Conservation (phyloP, 1,139 yeast genomes). For the Blastobotrys serpentis region DNA sequence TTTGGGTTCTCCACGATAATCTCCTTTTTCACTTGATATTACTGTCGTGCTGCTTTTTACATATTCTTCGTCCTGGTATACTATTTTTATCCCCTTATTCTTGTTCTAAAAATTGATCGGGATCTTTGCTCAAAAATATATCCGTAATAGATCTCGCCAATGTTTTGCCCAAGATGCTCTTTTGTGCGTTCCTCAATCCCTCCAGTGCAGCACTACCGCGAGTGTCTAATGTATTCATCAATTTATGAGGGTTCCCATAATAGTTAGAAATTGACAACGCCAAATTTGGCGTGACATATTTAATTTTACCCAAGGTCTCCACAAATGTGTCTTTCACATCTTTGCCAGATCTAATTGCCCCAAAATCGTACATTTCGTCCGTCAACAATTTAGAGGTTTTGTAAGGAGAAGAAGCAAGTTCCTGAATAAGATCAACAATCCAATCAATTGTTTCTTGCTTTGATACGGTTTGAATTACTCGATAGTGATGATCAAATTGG, state of each 20-base stretch:
- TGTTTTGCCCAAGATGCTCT: conserved; percentile 20
- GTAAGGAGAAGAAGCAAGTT: conserved; percentile 27
- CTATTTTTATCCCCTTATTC: background rate
- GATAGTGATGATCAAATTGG: conserved; percentile 21
- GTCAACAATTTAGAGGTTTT: conserved; percentile 21
- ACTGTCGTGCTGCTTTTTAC: too few relatives aligned
- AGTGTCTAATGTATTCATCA: conserved; percentile 21
- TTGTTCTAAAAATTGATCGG: conserved; percentile 20
- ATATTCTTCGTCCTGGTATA: too few relatives aligned
- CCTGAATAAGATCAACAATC: conserved; percentile 27
- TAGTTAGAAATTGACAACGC: conserved; percentile 23
- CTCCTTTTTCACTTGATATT: too few relatives aligned
- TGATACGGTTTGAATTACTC: conserved; percentile 25
- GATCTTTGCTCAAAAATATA: conserved; percentile 25
- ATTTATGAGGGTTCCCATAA: conserved; percentile 24
- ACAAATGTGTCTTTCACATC: conserved; percentile 43
- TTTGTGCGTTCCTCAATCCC: conserved; percentile 20
- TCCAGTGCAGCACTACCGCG: conserved; percentile 25
- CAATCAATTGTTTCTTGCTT: conserved; percentile 27
- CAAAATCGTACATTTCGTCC: conserved; percentile 43
- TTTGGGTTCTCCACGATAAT: too few relatives aligned
- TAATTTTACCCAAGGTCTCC: conserved; percentile 47
- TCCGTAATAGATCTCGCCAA: conserved; percentile 24
- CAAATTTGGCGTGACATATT: conserved; percentile 44
- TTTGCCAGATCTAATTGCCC: conserved; percentile 45